A percentile compares a stretch with the other conserved stretches of the same genome.
phyloP scores from a whole-genome alignment of 306 rosid genomes.

The Carpinus fangiana region DNA sequence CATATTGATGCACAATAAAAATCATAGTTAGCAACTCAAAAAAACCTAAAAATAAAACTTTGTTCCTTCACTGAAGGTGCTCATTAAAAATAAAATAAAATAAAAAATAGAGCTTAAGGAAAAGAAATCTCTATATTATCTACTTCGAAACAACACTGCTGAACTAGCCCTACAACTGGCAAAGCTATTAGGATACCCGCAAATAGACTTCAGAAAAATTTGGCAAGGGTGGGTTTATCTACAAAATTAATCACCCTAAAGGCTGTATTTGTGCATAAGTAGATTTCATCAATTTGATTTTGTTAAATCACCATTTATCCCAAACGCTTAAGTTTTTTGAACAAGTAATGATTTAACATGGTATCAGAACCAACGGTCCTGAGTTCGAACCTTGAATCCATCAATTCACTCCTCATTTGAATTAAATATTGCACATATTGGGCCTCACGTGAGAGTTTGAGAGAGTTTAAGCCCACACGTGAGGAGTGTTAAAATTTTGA shows the following conservation, averaged over 20 bases:
- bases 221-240: neutral
- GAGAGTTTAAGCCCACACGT: too few relatives aligned
- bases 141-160: neutral
- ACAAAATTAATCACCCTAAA: neutral
- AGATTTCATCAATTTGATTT: neutral
- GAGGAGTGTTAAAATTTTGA: too few relatives aligned
- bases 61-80: neutral
- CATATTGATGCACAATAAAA: neutral
- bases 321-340: too few relatives aligned
- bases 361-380: too few relatives aligned
- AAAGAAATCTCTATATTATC: neutral
- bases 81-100: neutral
- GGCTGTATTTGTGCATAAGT: neutral
- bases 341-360: too few relatives aligned
- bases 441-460: too few relatives aligned
- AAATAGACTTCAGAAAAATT: neutral
- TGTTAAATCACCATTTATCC: too few relatives aligned
- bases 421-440: too few relatives aligned
- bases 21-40: constrained; percentile 4
- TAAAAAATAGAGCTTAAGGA: neutral
- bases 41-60: neutral
- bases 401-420: too few relatives aligned
- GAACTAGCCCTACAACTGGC: neutral
- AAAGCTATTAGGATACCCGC: neutral
- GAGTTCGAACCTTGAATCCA: too few relatives aligned